These are phyloP conservation scores for Deakozyma indianensis DNA, from an alignment of 805 yeast species.

Conservation along the genomic window DNA sequence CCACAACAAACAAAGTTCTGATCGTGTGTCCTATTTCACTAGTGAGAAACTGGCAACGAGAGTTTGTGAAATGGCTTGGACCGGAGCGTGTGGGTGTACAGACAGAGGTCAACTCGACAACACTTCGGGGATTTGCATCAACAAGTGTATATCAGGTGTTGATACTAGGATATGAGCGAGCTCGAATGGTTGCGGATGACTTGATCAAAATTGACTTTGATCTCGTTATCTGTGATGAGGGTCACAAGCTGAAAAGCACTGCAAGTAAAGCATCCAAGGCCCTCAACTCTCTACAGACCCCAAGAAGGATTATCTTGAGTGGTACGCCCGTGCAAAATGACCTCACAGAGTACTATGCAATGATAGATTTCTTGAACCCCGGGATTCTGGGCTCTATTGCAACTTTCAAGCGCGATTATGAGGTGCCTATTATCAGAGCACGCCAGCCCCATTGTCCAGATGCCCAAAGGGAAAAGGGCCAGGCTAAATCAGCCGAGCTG, in stretches of 20 bases:
- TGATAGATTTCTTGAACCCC: conserved; percentile 75
- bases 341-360: conserved; percentile 63
- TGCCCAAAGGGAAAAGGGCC: conserved; percentile 39
- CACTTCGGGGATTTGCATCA: conserved; percentile 44
- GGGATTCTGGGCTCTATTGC: conserved; percentile 56
- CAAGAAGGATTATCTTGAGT: conserved; percentile 49
- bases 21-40: conserved; percentile 88
- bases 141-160: conserved; percentile 69
- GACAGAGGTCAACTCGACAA: conserved; percentile 30
- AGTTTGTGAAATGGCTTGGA: conserved; percentile 82
- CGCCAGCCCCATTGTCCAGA: conserved; percentile 49
- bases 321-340: conserved; percentile 96
- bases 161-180: conserved; percentile 78
- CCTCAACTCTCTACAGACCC: conserved; percentile 39
- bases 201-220: conserved; percentile 32
- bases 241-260: conserved; percentile 73
- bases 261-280: conserved; percentile 58
- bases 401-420: conserved; percentile 32
- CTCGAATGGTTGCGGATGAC: conserved; percentile 35
- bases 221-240: conserved; percentile 83
- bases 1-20: conserved; percentile 25
- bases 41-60: conserved; percentile 75
- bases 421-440: conserved; percentile 57
- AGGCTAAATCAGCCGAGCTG: conserved; percentile 45
- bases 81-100: conserved; percentile 47